A percentile compares a stretch with the other conserved stretches of the same genome.
These are phyloP conservation scores for Candida rishiriensis DNA, from an alignment of 805 yeast genomes.

Conservation along the genomic window DNA sequence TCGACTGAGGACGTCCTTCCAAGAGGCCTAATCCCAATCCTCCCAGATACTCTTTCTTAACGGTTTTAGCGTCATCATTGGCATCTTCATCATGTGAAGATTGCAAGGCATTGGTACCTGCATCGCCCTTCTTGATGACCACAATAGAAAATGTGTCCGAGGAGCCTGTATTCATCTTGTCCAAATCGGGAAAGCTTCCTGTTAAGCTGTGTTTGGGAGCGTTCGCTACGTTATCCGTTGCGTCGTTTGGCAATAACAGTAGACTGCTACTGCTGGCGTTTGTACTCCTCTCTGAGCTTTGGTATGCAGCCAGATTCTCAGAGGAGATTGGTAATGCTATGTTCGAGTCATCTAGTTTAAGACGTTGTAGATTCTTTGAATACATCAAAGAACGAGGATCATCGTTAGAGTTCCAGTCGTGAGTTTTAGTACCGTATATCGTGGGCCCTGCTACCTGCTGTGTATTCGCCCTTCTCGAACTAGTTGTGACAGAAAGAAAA, in stretches of 20 bases:
- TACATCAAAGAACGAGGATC: slow-evolving; percentile 15
- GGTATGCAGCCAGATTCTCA: neutral
- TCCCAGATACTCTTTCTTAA: neutral
- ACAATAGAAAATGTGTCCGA: slow-evolving; percentile 20
- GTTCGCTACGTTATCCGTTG: neutral
- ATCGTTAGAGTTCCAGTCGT: slow-evolving; percentile 25
- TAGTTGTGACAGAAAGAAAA: slow-evolving; percentile 4
- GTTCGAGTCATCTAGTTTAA: neutral
- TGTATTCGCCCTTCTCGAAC: no score
- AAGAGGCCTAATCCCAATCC: no score
- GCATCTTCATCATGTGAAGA: neutral
- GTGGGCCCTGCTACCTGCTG: slow-evolving; percentile 12
- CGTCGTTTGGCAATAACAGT: neutral
- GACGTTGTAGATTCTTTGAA: neutral
- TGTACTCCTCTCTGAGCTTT: neutral
- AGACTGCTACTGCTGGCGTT: neutral
- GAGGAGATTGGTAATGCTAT: neutral
- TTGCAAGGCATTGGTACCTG: neutral
- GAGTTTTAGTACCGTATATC: slow-evolving; percentile 28
- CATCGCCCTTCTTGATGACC: slow-evolving; percentile 10
- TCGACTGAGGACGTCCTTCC: no score
- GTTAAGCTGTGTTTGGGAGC: neutral
- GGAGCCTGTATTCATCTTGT: slow-evolving; percentile 11
- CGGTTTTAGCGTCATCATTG: neutral
- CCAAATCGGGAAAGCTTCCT: neutral